phyloP scores from a whole-genome alignment of 2,329 filamentous ascomycete genomes.

The Fusarium avenaceum region DNA sequence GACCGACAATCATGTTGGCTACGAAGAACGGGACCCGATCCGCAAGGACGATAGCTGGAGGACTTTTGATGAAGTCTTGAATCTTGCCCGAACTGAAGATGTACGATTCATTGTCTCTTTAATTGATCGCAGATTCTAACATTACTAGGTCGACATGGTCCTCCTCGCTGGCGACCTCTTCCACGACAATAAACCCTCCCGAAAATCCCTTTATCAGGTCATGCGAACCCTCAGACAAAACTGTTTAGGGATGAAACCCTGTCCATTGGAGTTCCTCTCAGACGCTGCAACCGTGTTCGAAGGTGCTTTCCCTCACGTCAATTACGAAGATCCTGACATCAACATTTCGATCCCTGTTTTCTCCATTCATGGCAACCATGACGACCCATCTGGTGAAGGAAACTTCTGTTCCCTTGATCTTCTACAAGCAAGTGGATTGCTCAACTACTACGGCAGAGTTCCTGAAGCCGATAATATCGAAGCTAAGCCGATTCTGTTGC shows the following conservation, averaged over 20 bases:
- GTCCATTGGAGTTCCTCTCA: slow-evolving; percentile 93
- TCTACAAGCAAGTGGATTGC: slow-evolving; percentile 87
- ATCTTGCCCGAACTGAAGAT: slow-evolving; percentile 85
- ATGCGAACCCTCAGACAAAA: slow-evolving; percentile 95
- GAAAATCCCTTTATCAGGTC: slow-evolving; percentile 96
- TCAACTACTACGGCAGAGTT: slow-evolving; percentile 96
- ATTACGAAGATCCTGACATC: slow-evolving; percentile 97
- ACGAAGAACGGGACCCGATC: slow-evolving; percentile 90
- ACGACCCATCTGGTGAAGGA: slow-evolving; percentile 96
- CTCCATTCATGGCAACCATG: slow-evolving; percentile 98
- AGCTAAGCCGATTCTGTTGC: slow-evolving; percentile 89
- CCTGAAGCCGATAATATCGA: slow-evolving; percentile 96
- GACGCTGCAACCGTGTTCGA: slow-evolving; percentile 93
- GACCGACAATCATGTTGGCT: slow-evolving; percentile 98
- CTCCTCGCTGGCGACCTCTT: slow-evolving; percentile 95
- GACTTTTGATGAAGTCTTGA: slow-evolving; percentile 96
- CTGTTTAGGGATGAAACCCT: slow-evolving; percentile 94
- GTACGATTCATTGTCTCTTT: slow-evolving; percentile 56
- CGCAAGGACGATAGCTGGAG: slow-evolving; percentile 98
- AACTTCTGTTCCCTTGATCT: slow-evolving; percentile 92
- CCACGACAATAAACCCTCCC: slow-evolving; percentile 96
- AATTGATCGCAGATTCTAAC: neutral
- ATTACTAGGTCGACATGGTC: slow-evolving; percentile 86
- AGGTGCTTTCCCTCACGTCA: slow-evolving; percentile 91
- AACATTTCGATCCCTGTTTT: slow-evolving; percentile 98